Base-by-base conservation (phyloP, 2,329 filamentous ascomycete genomes). In the Cladosporium oxysporum region DNA sequence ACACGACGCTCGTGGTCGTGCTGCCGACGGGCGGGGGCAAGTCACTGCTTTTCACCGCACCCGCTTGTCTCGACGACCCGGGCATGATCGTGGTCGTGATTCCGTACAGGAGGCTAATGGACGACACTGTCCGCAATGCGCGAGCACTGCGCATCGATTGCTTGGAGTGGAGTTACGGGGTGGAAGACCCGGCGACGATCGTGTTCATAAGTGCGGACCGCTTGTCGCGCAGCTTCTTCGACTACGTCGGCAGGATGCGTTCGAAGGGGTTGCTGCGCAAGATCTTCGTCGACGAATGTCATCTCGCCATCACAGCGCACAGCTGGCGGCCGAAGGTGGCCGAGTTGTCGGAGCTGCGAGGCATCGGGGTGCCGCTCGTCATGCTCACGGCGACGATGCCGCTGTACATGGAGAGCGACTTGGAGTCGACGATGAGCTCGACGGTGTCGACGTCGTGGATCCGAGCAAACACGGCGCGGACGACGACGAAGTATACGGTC, bases 31-130 rank as follows among this genome's bases (percentile, higher is more conserved):
- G 37, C 16, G 37, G 16, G 3, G 37, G 37, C 2, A 18, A 41
- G 37, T 18, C 16, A n/a, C 37, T 41, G 37, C 37, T 18, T 6
- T 41, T 73, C 53, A 73, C 31, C 21, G 47, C 69, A 26, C 70
- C 64, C n/a, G 66, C 66, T 28, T 72, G 49, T 49, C 63, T 73
- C 26, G 50, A 71, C 21, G 53, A 64, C 16, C 11, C 49, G 7
- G 63, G 66, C 4, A 66, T 73, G 5, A 73, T 62, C 18, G 52
- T 74, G 5, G 66, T 73, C 8, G 59, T 72, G 11, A 65, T 74
- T 28, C 72, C 62, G 60, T 72, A 67, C 44, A 55, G 58, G 26
- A 66, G 67, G 58, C 62, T 73, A 10, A 66, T 69, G 37, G 59
- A 69, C 23, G 33, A 70, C 44, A 50, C 70, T 33, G 62, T 72